A percentile compares a stretch with the other conserved stretches of the same genome.
These are phyloP conservation scores for Aphanomyces invadans DNA, from an alignment of 352 stramenopile species.

Conservation along the genomic window DNA sequence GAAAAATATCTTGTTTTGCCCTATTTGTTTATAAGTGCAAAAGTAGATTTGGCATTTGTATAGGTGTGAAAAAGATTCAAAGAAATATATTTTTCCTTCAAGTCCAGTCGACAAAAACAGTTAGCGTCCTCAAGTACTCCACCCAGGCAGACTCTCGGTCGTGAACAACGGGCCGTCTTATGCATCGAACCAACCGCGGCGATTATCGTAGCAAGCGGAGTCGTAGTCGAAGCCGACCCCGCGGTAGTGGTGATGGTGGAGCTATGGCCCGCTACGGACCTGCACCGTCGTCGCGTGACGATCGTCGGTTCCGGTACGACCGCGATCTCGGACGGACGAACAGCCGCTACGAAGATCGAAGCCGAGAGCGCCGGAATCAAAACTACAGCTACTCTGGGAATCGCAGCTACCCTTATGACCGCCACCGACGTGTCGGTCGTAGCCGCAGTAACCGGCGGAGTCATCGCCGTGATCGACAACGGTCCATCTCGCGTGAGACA, in stretches of 20 bases:
- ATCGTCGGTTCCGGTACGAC: not conserved
- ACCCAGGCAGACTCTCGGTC: no score
- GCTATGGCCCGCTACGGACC: not conserved
- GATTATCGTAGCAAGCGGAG: constrained; percentile 10
- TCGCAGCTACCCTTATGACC: not conserved
- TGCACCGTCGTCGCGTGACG: not conserved
- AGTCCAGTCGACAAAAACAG: not conserved
- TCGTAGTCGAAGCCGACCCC: constrained; percentile 7
- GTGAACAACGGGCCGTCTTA: not conserved
- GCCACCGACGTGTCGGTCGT: not conserved
- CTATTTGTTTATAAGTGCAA: no score
- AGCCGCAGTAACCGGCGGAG: constrained; percentile 4
- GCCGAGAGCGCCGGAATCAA: not conserved
- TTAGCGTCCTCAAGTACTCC: not conserved
- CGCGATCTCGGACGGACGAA: not conserved
- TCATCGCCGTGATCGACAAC: constrained; percentile 6
- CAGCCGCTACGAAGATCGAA: constrained; percentile 5
- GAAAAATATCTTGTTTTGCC: no score
- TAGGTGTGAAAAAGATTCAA: not conserved
- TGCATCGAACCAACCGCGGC: not conserved
- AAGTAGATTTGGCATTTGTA: no score
- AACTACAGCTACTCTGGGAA: not conserved
- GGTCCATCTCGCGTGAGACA: constrained; percentile 9
- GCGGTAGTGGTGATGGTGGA: not conserved
- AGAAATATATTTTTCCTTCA: not conserved